These are phyloP conservation scores for Barbatosphaeria neglecta DNA, from an alignment of 495 filamentous ascomycete genomes.

Conservation along the genomic window DNA sequence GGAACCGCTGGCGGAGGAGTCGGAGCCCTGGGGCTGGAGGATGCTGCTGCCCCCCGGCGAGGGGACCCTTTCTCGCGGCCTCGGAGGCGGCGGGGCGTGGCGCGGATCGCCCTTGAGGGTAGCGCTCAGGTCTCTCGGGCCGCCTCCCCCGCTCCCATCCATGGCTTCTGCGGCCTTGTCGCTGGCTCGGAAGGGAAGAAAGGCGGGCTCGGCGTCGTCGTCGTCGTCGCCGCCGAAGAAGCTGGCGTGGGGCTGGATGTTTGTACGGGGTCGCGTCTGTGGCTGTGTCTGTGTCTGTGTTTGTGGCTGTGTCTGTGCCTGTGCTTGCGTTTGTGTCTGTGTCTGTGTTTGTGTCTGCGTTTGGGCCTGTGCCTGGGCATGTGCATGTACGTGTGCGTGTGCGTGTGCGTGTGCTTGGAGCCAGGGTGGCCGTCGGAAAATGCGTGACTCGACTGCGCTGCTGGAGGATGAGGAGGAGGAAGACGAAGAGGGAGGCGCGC, in stretches of 20 bases:
- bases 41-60: not conserved
- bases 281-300: too few species aligned
- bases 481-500: slow-evolving; percentile 1
- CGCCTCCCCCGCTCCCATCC: not conserved
- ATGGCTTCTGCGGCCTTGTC: not conserved
- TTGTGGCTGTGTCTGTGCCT: too few species aligned
- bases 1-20: slow-evolving; percentile 54
- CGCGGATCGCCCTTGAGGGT: slow-evolving; percentile 46
- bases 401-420: slow-evolving; percentile 27
- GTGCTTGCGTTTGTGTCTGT: too few species aligned
- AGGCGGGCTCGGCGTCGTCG: slow-evolving; percentile 54
- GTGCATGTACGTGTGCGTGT: too few species aligned
- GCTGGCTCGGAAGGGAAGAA: slow-evolving; percentile 48
- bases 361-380: too few species aligned
- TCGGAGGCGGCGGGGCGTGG: slow-evolving; percentile 21
- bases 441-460: slow-evolving; percentile 35
- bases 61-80: not conserved
- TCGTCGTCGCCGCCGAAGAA: slow-evolving; percentile 32
- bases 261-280: too few species aligned
- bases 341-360: too few species aligned
- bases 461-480: slow-evolving; percentile 26
- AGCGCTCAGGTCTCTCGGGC: slow-evolving; percentile 45
- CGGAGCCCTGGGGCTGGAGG: slow-evolving; percentile 39
- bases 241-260: too few species aligned
- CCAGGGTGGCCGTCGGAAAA: slow-evolving; percentile 47